Conservation (phyloP, 768 basidiomycete genomes). For the Lactarius vividus region DNA sequence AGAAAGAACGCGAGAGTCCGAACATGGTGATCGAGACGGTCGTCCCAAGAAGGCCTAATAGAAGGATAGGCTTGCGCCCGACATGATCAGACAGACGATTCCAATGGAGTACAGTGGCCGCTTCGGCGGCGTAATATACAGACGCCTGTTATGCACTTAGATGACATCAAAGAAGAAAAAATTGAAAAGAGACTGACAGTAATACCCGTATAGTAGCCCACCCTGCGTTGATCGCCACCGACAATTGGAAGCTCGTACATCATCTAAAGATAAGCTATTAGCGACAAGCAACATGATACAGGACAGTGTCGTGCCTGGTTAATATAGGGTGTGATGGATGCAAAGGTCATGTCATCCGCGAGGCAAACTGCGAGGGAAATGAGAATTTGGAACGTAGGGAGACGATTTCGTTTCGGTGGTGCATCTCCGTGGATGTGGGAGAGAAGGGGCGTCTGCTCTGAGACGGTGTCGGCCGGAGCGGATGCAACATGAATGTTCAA, state of each 20-base stretch:
- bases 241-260: constrained; percentile 43
- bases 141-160: constrained; percentile 37
- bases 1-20: constrained; percentile 37
- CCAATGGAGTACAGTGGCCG: constrained; percentile 46
- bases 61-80: constrained; percentile 45
- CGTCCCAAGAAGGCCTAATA: constrained; percentile 38
- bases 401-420: not conserved
- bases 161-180: not conserved
- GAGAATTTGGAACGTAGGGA: not conserved
- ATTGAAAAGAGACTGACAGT: constrained; percentile 38
- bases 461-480: too few relatives aligned
- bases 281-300: not conserved
- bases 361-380: not conserved
- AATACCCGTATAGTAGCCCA: constrained; percentile 49
- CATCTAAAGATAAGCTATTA: constrained; percentile 33
- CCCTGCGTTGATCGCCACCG: constrained; percentile 42
- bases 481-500: too few relatives aligned
- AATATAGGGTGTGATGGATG: constrained; percentile 46
- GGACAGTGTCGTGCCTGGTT: constrained; percentile 38
- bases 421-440: not conserved
- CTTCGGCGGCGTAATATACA: constrained; percentile 46
- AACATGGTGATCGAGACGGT: constrained; percentile 36
- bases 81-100: constrained; percentile 44
- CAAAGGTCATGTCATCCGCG: not conserved
- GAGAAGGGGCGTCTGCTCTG: not conserved